phyloP scores from a whole-genome alignment of 192 early-diverging fungal species.

The Spizellomyces punctatus region DNA sequence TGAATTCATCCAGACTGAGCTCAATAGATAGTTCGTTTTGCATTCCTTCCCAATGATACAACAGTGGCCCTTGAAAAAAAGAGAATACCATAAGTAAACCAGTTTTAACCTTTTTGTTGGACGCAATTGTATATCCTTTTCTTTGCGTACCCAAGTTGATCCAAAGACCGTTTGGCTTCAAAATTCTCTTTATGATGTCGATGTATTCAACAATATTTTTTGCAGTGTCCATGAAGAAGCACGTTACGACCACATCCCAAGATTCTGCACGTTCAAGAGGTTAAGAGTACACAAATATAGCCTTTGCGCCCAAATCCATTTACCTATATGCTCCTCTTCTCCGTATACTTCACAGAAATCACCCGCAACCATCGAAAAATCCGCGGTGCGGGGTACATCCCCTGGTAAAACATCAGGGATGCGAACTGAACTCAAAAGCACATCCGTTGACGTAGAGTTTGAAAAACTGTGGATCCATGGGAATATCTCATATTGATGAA shows the following conservation, averaged over 20 bases:
- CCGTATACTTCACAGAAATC: constrained; percentile 84
- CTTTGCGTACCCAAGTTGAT: constrained; percentile 46
- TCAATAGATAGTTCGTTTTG: constrained; percentile 83
- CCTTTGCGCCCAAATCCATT: too few species aligned
- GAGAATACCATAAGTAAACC: not conserved
- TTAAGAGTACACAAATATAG: not conserved
- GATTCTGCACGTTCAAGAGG: not conserved
- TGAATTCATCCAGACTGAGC: constrained; percentile 81
- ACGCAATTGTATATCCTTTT: not conserved
- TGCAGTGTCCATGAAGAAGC: constrained; percentile 98
- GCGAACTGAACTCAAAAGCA: constrained; percentile 67
- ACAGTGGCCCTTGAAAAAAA: constrained; percentile 67
- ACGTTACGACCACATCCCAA: constrained; percentile 92
- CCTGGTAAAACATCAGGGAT: constrained; percentile 86
- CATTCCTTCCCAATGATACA: constrained; percentile 90
- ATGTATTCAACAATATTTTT: constrained; percentile 90
- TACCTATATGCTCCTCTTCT: constrained; percentile 34
- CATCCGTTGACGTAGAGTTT: constrained; percentile 60
- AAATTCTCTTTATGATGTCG: constrained; percentile 72
- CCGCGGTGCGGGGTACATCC: constrained; percentile 63
- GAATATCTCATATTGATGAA: constrained; percentile 72
- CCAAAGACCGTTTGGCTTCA: constrained; percentile 63
- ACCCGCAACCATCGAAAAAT: constrained; percentile 97
- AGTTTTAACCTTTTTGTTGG: not conserved
- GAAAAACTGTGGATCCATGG: constrained; percentile 95